Evolutionary conservation across 768 basidiomycete genomes (phyloP).

Genomic region (Leccinum imitatum): DNA sequence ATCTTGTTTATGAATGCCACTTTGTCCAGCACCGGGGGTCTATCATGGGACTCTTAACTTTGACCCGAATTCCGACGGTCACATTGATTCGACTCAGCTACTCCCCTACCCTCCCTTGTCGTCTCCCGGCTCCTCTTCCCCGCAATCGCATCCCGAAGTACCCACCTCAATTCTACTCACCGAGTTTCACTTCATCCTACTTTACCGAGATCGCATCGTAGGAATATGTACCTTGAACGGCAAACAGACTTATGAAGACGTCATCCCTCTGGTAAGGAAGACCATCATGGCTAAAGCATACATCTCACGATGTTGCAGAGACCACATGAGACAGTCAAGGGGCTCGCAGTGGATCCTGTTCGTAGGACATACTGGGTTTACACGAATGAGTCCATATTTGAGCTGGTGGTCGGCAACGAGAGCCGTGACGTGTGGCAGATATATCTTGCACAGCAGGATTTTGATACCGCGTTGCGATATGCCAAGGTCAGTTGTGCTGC

Average conservation of each 20-base stretch:
- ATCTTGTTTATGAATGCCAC: slow-evolving; percentile 1
- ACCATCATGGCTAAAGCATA: background rate
- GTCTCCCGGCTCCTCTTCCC: slow-evolving; percentile 25
- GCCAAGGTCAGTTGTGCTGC: slow-evolving; percentile 59
- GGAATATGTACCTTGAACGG: slow-evolving; percentile 82
- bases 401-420: slow-evolving; percentile 83
- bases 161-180: slow-evolving; percentile 83
- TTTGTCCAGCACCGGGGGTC: slow-evolving; percentile 70
- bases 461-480: slow-evolving; percentile 75
- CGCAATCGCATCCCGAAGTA: slow-evolving; percentile 34
- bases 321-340: slow-evolving; percentile 68
- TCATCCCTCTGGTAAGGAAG: slow-evolving; percentile 67
- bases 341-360: slow-evolving; percentile 80
- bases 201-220: slow-evolving; percentile 76
- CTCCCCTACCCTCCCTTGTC: slow-evolving; percentile 66
- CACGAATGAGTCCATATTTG: slow-evolving; percentile 85
- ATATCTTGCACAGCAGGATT: slow-evolving; percentile 75
- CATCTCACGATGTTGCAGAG: slow-evolving; percentile 47
- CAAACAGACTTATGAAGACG: slow-evolving; percentile 79
- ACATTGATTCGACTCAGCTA: slow-evolving; percentile 75
- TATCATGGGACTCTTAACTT: slow-evolving; percentile 83
- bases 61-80: slow-evolving; percentile 64
- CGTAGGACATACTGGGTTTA: slow-evolving; percentile 93
- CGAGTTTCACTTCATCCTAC: slow-evolving; percentile 87
- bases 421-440: slow-evolving; percentile 94